phyloP scores from a whole-genome alignment of 2,329 filamentous ascomycete species.

The Elsinoe batatas region DNA sequence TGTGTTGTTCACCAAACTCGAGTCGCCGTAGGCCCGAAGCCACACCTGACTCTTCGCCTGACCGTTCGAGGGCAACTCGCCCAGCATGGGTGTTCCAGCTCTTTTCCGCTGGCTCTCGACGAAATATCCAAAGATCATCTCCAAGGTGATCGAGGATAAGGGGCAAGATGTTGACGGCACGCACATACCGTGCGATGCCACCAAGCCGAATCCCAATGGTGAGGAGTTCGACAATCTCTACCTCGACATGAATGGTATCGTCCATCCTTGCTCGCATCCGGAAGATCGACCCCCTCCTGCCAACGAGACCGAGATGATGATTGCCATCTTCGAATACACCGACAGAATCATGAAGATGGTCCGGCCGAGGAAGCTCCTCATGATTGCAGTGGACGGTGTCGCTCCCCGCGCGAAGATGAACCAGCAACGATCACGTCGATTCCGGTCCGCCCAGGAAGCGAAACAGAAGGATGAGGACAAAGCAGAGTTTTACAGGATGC shows the following conservation, averaged over 20 bases:
- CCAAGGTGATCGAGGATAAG: constrained; percentile 76
- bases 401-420: constrained; percentile 99
- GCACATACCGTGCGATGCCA: constrained; percentile 74
- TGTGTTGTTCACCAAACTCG: no score
- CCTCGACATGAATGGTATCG: constrained; percentile 98
- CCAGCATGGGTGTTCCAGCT: constrained; percentile 80
- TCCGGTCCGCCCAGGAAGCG: constrained; percentile 87
- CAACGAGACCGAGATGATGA: constrained; percentile 98
- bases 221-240: constrained; percentile 98
- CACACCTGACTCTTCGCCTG: no score
- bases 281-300: constrained; percentile 84
- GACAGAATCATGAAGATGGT: constrained; percentile 98
- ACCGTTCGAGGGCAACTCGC: neutral
- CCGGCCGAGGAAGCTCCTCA: constrained; percentile 83
- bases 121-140: constrained; percentile 97
- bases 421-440: constrained; percentile 91
- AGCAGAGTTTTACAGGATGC: constrained; percentile 72
- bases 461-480: constrained; percentile 90
- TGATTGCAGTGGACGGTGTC: constrained; percentile 98
- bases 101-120: constrained; percentile 93
- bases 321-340: constrained; percentile 97
- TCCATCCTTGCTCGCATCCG: constrained; percentile 95
- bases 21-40: no score
- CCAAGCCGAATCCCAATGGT: constrained; percentile 82
- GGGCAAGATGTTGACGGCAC: constrained; percentile 75